Conservation (phyloP, 2,329 filamentous ascomycete genomes). For the Diaporthe eres region DNA sequence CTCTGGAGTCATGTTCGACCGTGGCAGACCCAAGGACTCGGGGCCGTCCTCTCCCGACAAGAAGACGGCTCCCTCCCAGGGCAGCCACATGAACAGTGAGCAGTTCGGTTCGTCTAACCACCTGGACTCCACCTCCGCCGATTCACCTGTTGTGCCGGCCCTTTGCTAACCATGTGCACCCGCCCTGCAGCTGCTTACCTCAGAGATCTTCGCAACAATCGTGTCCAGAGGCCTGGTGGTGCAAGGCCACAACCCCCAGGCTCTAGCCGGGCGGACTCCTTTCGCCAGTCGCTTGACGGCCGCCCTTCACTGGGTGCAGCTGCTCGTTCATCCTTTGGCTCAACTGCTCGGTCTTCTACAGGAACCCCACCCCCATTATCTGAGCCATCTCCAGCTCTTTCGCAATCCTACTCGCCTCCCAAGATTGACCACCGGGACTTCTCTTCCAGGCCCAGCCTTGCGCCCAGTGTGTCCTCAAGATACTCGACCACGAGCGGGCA, state of each 20-base stretch:
- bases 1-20: conserved; percentile 50
- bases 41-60: conserved; percentile 52
- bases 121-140: conserved; percentile 36
- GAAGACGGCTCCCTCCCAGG: conserved; percentile 73
- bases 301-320: conserved; percentile 48
- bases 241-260: conserved; percentile 72
- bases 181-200: conserved; percentile 74
- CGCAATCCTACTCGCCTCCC: conserved; percentile 40
- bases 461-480: conserved; percentile 64
- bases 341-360: conserved; percentile 49
- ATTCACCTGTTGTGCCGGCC: neutral
- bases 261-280: conserved; percentile 49
- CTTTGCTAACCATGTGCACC: conserved; percentile 42
- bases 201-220: conserved; percentile 77
- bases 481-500: conserved; percentile 61
- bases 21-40: conserved; percentile 52
- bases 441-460: conserved; percentile 56
- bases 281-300: conserved; percentile 50
- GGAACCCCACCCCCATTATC: conserved; percentile 43
- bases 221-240: conserved; percentile 77
- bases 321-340: conserved; percentile 52
- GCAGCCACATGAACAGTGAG: conserved; percentile 76
- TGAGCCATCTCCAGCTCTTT: conserved; percentile 46
- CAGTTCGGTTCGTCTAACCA: conserved; percentile 70
- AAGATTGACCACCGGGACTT: conserved; percentile 43